phyloP scores from a whole-genome alignment of 2,329 filamentous ascomycete species.

The Graphilbum sp. region DNA sequence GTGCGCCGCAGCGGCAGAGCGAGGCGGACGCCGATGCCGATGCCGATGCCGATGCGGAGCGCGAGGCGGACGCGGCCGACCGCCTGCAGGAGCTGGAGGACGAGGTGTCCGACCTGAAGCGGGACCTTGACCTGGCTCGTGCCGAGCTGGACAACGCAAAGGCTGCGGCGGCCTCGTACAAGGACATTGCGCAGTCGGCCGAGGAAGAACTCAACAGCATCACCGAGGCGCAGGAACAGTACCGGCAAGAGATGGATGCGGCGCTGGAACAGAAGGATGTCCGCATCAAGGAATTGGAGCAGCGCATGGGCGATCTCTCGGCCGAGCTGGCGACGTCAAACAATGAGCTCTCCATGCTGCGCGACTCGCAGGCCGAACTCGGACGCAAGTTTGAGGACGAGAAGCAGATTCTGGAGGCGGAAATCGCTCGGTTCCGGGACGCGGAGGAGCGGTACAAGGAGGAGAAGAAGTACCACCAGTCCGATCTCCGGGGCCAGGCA shows the following conservation, averaged over 20 bases:
- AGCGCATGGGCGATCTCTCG: conserved; percentile 70
- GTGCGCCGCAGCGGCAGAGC: conserved; percentile 24
- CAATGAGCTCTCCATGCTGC: conserved; percentile 62
- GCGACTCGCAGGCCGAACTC: conserved; percentile 65
- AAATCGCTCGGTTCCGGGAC: conserved; percentile 68
- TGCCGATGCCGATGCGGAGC: too few species aligned
- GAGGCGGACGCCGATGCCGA: conserved; percentile 21
- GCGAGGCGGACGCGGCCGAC: conserved; percentile 22
- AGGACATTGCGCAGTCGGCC: conserved; percentile 66
- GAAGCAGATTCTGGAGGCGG: conserved; percentile 60
- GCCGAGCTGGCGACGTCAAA: conserved; percentile 69
- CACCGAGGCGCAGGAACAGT: conserved; percentile 68
- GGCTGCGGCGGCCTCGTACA: conserved; percentile 73
- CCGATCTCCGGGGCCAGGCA: conserved; percentile 83
- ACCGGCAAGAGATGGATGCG: conserved; percentile 69
- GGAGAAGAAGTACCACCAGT: conserved; percentile 69
- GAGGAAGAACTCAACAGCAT: conserved; percentile 77
- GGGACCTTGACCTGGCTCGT: conserved; percentile 67
- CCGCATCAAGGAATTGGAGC: conserved; percentile 65
- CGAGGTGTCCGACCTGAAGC: conserved; percentile 73
- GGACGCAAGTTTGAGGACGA: conserved; percentile 61
- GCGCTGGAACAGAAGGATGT: conserved; percentile 61
- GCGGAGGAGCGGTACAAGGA: conserved; percentile 67
- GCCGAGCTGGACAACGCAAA: conserved; percentile 69
- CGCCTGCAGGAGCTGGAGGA: conserved; percentile 66